Conservation (phyloP, 192 early-diverging fungal genomes). For the Umbelopsis ramanniana region DNA sequence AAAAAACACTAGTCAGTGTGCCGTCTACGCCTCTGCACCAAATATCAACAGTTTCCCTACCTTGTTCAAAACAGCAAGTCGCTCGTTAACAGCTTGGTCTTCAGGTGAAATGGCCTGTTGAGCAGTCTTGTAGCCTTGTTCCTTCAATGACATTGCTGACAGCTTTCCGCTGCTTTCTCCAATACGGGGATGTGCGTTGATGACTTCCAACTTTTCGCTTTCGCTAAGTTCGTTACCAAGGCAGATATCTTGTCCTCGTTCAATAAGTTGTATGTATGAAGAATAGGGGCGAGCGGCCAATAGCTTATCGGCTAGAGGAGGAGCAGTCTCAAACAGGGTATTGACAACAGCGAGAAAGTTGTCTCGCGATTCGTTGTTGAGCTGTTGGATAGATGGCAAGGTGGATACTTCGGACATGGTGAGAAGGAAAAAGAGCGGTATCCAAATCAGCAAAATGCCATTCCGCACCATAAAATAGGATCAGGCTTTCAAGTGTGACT, state of each 20-base stretch:
- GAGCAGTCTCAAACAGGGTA: slow-evolving; percentile 84
- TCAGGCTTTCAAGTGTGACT: not conserved
- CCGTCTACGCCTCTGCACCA: not conserved
- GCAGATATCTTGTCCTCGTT: slow-evolving; percentile 48
- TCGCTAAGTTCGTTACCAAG: slow-evolving; percentile 58
- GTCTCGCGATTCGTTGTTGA: slow-evolving; percentile 58
- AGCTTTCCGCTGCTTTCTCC: slow-evolving; percentile 73
- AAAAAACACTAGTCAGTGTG: not conserved
- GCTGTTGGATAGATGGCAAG: slow-evolving; percentile 67
- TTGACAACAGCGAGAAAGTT: slow-evolving; percentile 66
- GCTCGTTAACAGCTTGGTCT: slow-evolving; percentile 58
- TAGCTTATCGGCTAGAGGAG: slow-evolving; percentile 75
- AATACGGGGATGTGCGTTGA: slow-evolving; percentile 92
- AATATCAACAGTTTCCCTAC: slow-evolving; percentile 39
- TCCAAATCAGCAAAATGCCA: not conserved
- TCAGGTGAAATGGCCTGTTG: slow-evolving; percentile 41
- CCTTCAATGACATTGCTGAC: slow-evolving; percentile 72
- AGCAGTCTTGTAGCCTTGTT: slow-evolving; percentile 63
- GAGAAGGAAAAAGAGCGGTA: slow-evolving; percentile 28
- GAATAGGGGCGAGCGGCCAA: slow-evolving; percentile 71
- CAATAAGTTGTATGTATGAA: slow-evolving; percentile 72
- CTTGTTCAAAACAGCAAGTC: slow-evolving; percentile 63
- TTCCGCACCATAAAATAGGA: not conserved
- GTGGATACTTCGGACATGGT: slow-evolving; percentile 39
- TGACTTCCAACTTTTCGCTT: slow-evolving; percentile 73